These are phyloP conservation scores for Selaginella moellendorffii DNA, from an alignment of 75 land plant species.

Conservation along the genomic window DNA sequence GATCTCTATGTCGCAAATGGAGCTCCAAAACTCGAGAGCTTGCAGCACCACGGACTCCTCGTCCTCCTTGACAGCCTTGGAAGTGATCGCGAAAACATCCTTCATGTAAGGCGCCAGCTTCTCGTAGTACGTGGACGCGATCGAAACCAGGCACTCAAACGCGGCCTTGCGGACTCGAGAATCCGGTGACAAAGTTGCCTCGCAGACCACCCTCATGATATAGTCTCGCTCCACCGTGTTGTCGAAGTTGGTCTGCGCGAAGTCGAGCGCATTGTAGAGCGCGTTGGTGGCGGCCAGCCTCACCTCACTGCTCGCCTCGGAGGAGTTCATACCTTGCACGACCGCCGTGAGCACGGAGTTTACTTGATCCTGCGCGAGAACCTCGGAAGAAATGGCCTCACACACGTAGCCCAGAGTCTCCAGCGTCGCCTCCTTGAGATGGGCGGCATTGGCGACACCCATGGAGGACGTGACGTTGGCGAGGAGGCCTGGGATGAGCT, in stretches of 20 bases:
- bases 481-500: not conserved
- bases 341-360: constrained; percentile 70
- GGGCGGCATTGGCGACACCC: constrained; percentile 13
- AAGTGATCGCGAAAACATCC: not conserved
- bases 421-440: constrained; percentile 50
- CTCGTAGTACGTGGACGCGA: not conserved
- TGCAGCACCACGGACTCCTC: constrained; percentile 1
- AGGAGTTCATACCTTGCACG: constrained; percentile 49
- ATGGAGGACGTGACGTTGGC: not conserved
- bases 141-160: constrained; percentile 48
- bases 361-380: constrained; percentile 57
- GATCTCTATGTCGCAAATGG: constrained; percentile 1
- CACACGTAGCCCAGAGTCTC: constrained; percentile 39
- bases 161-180: constrained; percentile 44
- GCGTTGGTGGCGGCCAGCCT: constrained; percentile 57
- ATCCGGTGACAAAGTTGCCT: constrained; percentile 44
- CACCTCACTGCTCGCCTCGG: constrained; percentile 29
- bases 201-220: constrained; percentile 47
- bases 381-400: constrained; percentile 26
- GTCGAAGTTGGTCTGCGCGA: constrained; percentile 36
- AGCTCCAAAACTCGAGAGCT: constrained; percentile 5
- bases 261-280: constrained; percentile 60
- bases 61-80: constrained; percentile 8
- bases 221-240: not conserved
- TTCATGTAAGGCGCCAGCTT: not conserved